Evolutionary conservation across 1,284 basidiomycete species (phyloP), one percentile per base, ranked within the genome.

Genomic region (Ceratobasidium sp.): DNA sequence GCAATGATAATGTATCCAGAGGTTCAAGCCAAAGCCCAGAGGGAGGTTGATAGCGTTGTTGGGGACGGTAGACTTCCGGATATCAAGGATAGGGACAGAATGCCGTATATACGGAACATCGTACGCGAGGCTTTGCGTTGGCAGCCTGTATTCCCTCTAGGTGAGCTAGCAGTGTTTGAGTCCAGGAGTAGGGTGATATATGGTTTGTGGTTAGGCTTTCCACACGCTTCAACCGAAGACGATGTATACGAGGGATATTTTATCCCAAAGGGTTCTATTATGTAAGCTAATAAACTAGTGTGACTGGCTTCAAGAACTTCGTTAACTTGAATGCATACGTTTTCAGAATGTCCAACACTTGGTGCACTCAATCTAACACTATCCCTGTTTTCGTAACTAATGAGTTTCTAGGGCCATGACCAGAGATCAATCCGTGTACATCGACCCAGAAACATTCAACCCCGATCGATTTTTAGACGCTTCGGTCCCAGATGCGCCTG

Each of bases 101-200:
- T 91, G 34, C 88, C 89, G 3, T 91, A 89, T 76, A 76, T 88
- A 55, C 83, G 87, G 69, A 89, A 89, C 0, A 79, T 90, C 6
- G 79, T 83, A 1, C 87, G 87, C 75, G 90, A 92, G 79, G 84
- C 88, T 3, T 78, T 90, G 61, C 84, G 89, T 2, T 91, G 89
- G 89, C 52, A 50, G 10, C 50, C 58, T 43, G 30, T 39, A 21
- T 4, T 36, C 14, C 64, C 23, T 16, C 30, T 67, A 1, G 64
- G 64, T 67, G 18, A 16, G 64, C 30, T 14, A 39, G 52, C 4
- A 18, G 18, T n/a, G 34, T 26, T 39, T n/a, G n/a, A 6, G 5
- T 39, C 36, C 10, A 1, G 18, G 21, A 6, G 36, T 39, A 14
- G 6, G 5, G 34, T 18, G 21, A 23, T 16, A 10, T 26, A n/a